phyloP scores from a whole-genome alignment of 2,329 filamentous ascomycete species.

The Trichoderma arundinaceum region DNA sequence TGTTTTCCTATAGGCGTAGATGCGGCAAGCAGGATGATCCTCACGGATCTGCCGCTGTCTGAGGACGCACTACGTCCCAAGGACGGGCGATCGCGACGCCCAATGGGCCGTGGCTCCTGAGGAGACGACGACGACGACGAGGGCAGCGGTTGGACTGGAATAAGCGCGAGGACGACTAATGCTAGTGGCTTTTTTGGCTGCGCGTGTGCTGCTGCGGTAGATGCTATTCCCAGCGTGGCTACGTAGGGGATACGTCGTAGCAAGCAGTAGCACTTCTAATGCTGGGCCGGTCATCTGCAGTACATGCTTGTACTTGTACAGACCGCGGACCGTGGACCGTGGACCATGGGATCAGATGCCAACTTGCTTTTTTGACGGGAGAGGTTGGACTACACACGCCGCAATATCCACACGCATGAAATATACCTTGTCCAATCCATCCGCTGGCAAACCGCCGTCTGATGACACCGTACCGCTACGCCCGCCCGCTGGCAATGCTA shows the following conservation, averaged over 20 bases:
- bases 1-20: slow-evolving; percentile 2
- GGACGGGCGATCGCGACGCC: slow-evolving; percentile 16
- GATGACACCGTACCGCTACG: slow-evolving; percentile 11
- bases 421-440: slow-evolving; percentile 9
- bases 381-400: slow-evolving; percentile 3
- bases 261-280: background rate
- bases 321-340: background rate
- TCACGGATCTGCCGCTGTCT: background rate
- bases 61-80: slow-evolving; percentile 14
- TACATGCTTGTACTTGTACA: background rate
- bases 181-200: background rate
- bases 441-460: slow-evolving; percentile 12
- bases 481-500: slow-evolving; percentile 16
- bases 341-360: background rate
- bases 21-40: slow-evolving; percentile 13
- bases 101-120: background rate
- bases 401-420: slow-evolving; percentile 26
- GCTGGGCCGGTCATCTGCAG: slow-evolving; percentile 2
- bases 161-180: slow-evolving; percentile 3
- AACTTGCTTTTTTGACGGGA: background rate
- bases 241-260: background rate
- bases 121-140: too few species aligned
- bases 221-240: slow-evolving; percentile 23
- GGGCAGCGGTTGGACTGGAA: background rate
- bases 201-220: background rate